phyloP scores from a whole-genome alignment of 371 early-diverging fungal genomes.

The Rhizopus delemar region DNA sequence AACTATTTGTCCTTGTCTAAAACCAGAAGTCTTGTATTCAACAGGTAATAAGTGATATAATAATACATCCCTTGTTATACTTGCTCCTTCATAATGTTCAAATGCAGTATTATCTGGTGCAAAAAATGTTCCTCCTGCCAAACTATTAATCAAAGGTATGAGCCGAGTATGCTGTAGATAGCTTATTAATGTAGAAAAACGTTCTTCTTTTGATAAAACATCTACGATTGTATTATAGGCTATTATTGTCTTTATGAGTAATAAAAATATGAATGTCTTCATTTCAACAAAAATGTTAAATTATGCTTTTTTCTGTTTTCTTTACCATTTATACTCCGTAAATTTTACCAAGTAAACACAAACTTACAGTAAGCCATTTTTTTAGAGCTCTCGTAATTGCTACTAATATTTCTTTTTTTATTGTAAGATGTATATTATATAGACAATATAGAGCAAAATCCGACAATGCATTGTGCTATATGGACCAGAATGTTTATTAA shows the following conservation, averaged over 20 bases:
- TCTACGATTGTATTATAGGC: conserved; percentile 41
- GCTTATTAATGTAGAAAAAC: conserved; percentile 29
- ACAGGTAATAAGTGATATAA: conserved; percentile 49
- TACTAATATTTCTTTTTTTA: too few relatives aligned
- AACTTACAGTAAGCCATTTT: too few relatives aligned
- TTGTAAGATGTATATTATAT: too few relatives aligned
- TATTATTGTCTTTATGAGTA: background rate
- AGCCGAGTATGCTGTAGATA: conserved; percentile 36
- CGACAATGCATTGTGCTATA: too few relatives aligned
- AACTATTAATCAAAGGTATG: conserved; percentile 37
- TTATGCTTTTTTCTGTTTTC: too few relatives aligned
- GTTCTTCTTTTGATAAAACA: conserved; percentile 33
- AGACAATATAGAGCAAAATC: too few relatives aligned
- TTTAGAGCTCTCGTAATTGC: too few relatives aligned
- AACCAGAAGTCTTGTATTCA: conserved; percentile 16
- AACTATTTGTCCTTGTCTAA: conserved; percentile 43
- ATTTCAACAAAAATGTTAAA: too few relatives aligned
- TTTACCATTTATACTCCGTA: too few relatives aligned
- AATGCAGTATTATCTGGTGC: conserved; percentile 59
- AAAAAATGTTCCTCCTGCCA: conserved; percentile 54
- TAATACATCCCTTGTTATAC: conserved; percentile 32
- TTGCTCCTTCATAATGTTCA: conserved; percentile 18
- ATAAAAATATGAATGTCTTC: conserved; percentile 1
- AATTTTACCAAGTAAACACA: too few relatives aligned
- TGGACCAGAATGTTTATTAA: too few relatives aligned